phyloP scores from a whole-genome alignment of 352 stramenopile genomes.

The Plasmopara muralis region DNA sequence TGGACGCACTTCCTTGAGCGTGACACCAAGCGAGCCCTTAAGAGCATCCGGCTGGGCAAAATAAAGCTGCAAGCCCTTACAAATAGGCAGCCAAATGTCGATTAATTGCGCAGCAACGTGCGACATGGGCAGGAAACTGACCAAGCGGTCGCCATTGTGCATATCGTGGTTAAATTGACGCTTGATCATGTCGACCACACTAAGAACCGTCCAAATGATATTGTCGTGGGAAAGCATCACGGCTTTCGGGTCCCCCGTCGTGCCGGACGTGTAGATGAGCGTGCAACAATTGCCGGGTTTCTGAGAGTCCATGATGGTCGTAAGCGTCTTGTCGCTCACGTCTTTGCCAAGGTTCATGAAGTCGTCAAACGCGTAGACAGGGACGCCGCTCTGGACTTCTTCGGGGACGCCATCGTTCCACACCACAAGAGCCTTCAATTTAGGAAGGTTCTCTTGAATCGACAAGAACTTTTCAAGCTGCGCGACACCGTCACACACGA shows the following conservation, averaged over 20 bases:
- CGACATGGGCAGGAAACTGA: conserved; percentile 87
- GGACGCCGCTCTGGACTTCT: conserved; percentile 53
- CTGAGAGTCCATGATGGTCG: conserved; percentile 69
- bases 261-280: conserved; percentile 94
- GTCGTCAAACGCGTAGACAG: conserved; percentile 74
- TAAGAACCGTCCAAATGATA: conserved; percentile 78
- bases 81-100: conserved; percentile 79
- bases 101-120: conserved; percentile 86
- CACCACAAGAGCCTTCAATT: conserved; percentile 92
- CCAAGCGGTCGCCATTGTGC: conserved; percentile 57
- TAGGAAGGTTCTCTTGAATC: conserved; percentile 78
- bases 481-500: conserved; percentile 89
- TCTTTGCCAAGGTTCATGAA: conserved; percentile 70
- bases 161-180: conserved; percentile 51
- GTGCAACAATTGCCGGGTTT: conserved; percentile 84
- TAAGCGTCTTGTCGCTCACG: conserved; percentile 51
- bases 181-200: conserved; percentile 57
- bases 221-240: conserved; percentile 97
- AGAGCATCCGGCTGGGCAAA: conserved; percentile 88
- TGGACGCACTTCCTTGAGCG: conserved; percentile 80
- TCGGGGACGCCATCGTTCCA: conserved; percentile 85
- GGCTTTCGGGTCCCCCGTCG: conserved; percentile 92
- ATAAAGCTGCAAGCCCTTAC: conserved; percentile 62
- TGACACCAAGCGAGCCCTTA: conserved; percentile 81
- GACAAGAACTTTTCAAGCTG: conserved; percentile 92